Evolutionary conservation across 768 basidiomycete genomes (phyloP).

Genomic region (Termitomyces sp.): DNA sequence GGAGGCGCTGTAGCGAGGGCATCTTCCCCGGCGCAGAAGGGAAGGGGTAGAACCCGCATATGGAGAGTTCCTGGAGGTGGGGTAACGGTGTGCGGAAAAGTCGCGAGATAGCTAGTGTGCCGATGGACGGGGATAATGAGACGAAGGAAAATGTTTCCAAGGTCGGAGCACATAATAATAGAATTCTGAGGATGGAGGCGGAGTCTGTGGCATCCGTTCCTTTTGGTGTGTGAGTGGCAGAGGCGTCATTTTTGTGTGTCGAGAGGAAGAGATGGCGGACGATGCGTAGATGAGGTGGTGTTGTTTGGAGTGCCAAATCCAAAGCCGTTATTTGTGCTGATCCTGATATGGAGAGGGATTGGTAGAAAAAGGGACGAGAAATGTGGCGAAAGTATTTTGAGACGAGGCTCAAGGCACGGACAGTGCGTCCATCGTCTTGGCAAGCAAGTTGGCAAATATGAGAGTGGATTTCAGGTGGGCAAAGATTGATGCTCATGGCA

Average conservation of each 20-base stretch:
- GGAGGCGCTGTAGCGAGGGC: slow-evolving; percentile 35
- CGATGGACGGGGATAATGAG: slow-evolving; percentile 23
- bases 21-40: slow-evolving; percentile 28
- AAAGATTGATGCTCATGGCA: slow-evolving; percentile 24
- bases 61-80: slow-evolving; percentile 30
- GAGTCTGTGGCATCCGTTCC: slow-evolving; percentile 4
- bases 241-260: slow-evolving; percentile 17
- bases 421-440: slow-evolving; percentile 30
- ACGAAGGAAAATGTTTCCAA: slow-evolving; percentile 36
- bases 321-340: slow-evolving; percentile 20
- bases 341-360: slow-evolving; percentile 29
- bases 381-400: slow-evolving; percentile 35
- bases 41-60: slow-evolving; percentile 47
- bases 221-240: slow-evolving; percentile 3
- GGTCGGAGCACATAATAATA: slow-evolving; percentile 32
- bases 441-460: slow-evolving; percentile 39
- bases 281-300: slow-evolving; percentile 29
- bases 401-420: slow-evolving; percentile 29
- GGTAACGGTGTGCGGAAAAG: slow-evolving; percentile 40
- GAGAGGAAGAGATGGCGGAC: slow-evolving; percentile 42
- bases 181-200: slow-evolving; percentile 23
- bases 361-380: slow-evolving; percentile 32
- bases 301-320: slow-evolving; percentile 22
- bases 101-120: slow-evolving; percentile 33
- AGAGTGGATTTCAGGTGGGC: slow-evolving; percentile 39